These are phyloP conservation scores for Paraphoma sp. DNA, from an alignment of 2,329 filamentous ascomycete species.

Conservation along the genomic window DNA sequence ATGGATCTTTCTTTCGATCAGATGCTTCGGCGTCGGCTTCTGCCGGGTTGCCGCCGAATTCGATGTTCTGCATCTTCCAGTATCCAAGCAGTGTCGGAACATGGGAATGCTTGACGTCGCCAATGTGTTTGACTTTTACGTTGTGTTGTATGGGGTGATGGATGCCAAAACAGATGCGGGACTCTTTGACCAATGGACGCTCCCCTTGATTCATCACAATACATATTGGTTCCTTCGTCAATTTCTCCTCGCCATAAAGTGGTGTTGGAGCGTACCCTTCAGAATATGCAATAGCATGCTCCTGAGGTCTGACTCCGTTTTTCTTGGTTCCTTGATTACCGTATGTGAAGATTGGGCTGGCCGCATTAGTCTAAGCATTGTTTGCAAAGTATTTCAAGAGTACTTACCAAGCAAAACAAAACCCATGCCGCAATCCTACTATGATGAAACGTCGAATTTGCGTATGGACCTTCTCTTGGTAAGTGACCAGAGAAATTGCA, in stretches of 20 bases:
- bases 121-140: conserved; percentile 2
- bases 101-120: not conserved
- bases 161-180: conserved; percentile 7
- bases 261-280: not conserved
- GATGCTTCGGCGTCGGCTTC: not conserved
- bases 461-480: conserved; percentile 7
- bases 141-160: conserved; percentile 8
- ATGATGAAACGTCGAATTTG: conserved; percentile 24
- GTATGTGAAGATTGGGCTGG: conserved; percentile 4
- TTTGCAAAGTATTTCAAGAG: too few species aligned
- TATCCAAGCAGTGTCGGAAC: not conserved
- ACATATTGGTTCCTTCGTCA: not conserved
- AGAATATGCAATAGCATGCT: conserved; percentile 7
- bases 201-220: not conserved
- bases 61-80: conserved; percentile 3
- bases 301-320: not conserved
- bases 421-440: conserved; percentile 7
- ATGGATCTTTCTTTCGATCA: not conserved
- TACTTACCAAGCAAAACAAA: conserved; percentile 34
- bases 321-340: not conserved
- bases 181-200: not conserved
- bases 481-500: conserved; percentile 6
- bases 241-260: not conserved
- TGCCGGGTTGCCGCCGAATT: not conserved
- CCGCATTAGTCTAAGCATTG: too few species aligned